Evolutionary conservation across 371 early-diverging fungal species (phyloP), one percentile per base, ranked within the genome.

Genomic region (Lichtheimia ramosa): DNA sequence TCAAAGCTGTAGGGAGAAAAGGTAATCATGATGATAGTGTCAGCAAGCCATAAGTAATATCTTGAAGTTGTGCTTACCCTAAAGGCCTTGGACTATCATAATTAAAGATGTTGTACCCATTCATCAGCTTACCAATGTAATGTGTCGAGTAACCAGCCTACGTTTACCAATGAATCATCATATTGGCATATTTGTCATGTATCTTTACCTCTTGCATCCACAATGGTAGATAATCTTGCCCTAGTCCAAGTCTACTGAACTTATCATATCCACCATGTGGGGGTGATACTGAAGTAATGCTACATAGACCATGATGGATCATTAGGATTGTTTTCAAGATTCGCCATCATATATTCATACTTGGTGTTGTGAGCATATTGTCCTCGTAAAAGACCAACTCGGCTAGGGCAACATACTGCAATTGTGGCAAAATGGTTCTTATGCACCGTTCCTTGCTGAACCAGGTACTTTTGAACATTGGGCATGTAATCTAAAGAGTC

Each of bases 61-160:
- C 34, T 34, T 34, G 6, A 2, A 34, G 34, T 34, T 8, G 34
- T 4, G 34, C 41, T 66, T 64, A 72, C 72, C 75, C 73, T 61
- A 49, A 58, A 20, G 73, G 72, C 0, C 50, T 68, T 18, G 77
- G 74, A 2, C 58, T 67, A 27, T 77, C 62, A 51, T 71, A 77
- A 23, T 77, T 77, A 43, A 64, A 64, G 10, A 77, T 62, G 3
- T 56, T 55, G 13, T 74, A 74, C 18, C 81, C 81, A 60, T 84
- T 84, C 73, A 88, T 82, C n/a, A 88, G 76, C 54, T 88, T 88
- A 24, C 88, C 88, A 51, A 84, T 84, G 43, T 83, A 86, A 56
- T 85, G 78, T 40, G 84, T 88, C 27, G 73, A 69, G 54, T 88
- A 88, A 3, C 87, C 87, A 16, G 83, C 80, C 54, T 68, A 24